Evolutionary conservation across 108 stramenopile genomes (phyloP).

Genomic region (Stephanodiscus triporus): DNA sequence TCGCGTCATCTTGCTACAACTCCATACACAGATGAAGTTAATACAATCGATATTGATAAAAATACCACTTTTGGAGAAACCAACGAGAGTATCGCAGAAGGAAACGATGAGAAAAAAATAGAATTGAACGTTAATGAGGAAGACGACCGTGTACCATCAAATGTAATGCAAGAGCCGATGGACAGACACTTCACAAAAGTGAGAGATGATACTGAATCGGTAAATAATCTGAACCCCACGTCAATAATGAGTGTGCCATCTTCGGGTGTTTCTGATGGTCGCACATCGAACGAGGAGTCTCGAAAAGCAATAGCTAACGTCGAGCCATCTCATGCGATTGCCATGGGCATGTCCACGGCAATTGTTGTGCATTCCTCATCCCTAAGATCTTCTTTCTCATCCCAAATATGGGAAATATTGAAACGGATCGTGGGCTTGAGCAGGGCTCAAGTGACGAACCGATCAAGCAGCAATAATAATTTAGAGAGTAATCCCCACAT

Average conservation of each 20-base stretch:
- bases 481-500: constrained; percentile 26
- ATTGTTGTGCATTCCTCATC: constrained; percentile 36
- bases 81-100: constrained; percentile 1
- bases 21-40: background rate
- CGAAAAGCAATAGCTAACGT: background rate
- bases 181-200: background rate
- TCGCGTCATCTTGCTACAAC: background rate
- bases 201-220: background rate
- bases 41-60: background rate
- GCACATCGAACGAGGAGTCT: background rate
- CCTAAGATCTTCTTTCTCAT: constrained; percentile 18
- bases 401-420: constrained; percentile 48
- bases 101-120: background rate
- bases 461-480: background rate
- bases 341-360: constrained; percentile 46
- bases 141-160: background rate
- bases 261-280: background rate
- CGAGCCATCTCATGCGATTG: constrained; percentile 28
- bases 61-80: too few relatives aligned
- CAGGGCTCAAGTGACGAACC: constrained; percentile 11
- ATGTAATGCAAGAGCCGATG: background rate
- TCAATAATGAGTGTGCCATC: background rate
- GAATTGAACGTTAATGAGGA: background rate
- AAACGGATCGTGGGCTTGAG: constrained; percentile 41
- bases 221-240: background rate